phyloP scores from a whole-genome alignment of 2,329 filamentous ascomycete genomes.

The Fusarium nematophilum region DNA sequence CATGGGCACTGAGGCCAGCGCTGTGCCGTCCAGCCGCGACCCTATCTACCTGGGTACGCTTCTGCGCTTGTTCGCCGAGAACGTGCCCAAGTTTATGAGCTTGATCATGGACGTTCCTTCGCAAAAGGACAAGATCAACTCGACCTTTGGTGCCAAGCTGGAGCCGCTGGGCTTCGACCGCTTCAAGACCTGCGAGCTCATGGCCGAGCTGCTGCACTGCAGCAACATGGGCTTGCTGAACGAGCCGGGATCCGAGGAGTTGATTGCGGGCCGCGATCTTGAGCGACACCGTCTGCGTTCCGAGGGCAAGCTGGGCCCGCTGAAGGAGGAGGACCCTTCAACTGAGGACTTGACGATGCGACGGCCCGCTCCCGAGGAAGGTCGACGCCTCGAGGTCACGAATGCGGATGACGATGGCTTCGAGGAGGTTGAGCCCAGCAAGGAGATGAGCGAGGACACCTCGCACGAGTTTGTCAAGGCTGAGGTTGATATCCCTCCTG shows the following conservation, averaged over 20 bases:
- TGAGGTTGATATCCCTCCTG: slow-evolving; percentile 60
- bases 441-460: slow-evolving; percentile 78
- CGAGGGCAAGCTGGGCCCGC: slow-evolving; percentile 75
- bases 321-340: slow-evolving; percentile 53
- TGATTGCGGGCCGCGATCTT: slow-evolving; percentile 81
- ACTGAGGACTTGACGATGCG: slow-evolving; percentile 73
- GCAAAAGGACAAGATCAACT: slow-evolving; percentile 79
- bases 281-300: slow-evolving; percentile 83
- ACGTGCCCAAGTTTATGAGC: slow-evolving; percentile 94
- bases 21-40: slow-evolving; percentile 84
- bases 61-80: slow-evolving; percentile 86
- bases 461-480: slow-evolving; percentile 76
- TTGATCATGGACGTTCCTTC: slow-evolving; percentile 84
- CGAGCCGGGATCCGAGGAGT: slow-evolving; percentile 87
- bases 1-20: slow-evolving; percentile 82
- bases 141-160: slow-evolving; percentile 90
- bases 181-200: slow-evolving; percentile 98
- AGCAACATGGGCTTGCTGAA: slow-evolving; percentile 99
- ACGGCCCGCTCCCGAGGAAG: slow-evolving; percentile 66
- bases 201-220: slow-evolving; percentile 97
- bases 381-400: slow-evolving; percentile 79
- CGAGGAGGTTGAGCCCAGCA: slow-evolving; percentile 81
- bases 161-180: slow-evolving; percentile 96
- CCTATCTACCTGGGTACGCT: slow-evolving; percentile 96
- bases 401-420: slow-evolving; percentile 92